Evolutionary conservation across 1,284 basidiomycete species (phyloP).

Genomic region (Naganishia albida): DNA sequence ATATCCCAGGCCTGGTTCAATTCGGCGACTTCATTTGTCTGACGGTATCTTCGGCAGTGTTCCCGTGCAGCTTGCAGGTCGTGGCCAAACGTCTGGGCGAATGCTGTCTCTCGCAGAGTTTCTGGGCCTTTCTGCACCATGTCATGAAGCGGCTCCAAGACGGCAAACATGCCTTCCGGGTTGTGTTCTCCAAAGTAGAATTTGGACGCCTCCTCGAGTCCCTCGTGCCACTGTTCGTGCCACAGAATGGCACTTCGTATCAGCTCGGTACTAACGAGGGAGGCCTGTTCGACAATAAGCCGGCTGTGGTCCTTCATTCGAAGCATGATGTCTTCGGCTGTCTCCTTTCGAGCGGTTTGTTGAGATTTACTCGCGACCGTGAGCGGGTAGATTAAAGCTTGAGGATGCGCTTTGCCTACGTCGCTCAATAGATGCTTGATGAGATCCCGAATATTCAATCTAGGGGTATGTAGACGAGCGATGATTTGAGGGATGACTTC

Average conservation of each 20-base stretch:
- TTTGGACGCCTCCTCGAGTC: conserved; percentile 94
- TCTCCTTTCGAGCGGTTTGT: conserved; percentile 75
- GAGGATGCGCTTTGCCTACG: conserved; percentile 94
- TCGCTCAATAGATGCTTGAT: conserved; percentile 89
- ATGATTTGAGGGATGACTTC: conserved; percentile 99
- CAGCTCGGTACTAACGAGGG: conserved; percentile 88
- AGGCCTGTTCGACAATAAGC: conserved; percentile 87
- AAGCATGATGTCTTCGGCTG: conserved; percentile 86
- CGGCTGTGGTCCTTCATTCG: conserved; percentile 92
- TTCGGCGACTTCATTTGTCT: conserved; percentile 83
- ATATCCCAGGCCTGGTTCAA: conserved; percentile 99
- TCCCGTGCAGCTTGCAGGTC: conserved; percentile 94
- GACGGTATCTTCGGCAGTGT: conserved; percentile 81
- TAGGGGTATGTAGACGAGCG: conserved; percentile 95
- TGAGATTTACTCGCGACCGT: conserved; percentile 98
- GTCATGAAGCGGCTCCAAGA: conserved; percentile 90
- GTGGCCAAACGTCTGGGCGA: conserved; percentile 90
- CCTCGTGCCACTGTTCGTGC: conserved; percentile 99
- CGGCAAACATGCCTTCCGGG: conserved; percentile 97
- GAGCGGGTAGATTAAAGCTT: conserved; percentile 96
- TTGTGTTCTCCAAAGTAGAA: conserved; percentile 98
- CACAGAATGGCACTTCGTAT: conserved; percentile 97
- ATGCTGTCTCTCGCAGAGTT: conserved; percentile 92
- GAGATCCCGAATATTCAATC: conserved; percentile 79
- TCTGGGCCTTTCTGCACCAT: conserved; percentile 82